Evolutionary conservation across 1,284 basidiomycete species (phyloP), one percentile per base, ranked within the genome.

Genomic region (Ceratobasidium sp.): DNA sequence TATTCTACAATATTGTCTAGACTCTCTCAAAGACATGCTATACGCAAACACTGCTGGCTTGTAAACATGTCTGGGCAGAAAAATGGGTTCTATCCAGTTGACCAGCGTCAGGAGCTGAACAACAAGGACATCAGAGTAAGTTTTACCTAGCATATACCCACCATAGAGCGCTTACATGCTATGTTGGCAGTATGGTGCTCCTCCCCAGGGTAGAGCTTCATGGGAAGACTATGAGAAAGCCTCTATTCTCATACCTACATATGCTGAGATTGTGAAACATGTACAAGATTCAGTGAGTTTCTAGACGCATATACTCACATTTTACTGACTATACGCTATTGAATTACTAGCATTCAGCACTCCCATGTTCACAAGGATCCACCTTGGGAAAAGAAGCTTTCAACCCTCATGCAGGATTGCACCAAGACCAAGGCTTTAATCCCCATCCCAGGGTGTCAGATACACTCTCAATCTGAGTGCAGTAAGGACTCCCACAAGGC

Each of bases 341-440:
- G 46, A 20, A n/a, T 67, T 15, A 46, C 64, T 23, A 20, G 40
- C 7, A 67, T 67, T 23, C 20, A 28, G 12, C 64, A 26, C 15
- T 67, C 64, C 1, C 42, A 12, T n/a, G 46, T 67, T 46, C 64
- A 67, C 20, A 67, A 67, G 40, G 23, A 67, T 23, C 40, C 64
- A 1, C 15, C 15, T 6, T 49, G 64, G 42, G 44, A 67, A 42
- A 46, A 23, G 42, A 42, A 67, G 5, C 5, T 67, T 46, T 9
- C 20, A n/a, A n/a, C 12, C 15, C 64, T 67, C 3, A 3, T 67
- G 2, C 3, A 44, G 7, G 64, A 44, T 10, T 42, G 46, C 13
- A 23, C 39, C 2, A 44, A n/a, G 7, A 33, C 60, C 5, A 10
- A 61, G 60, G 2, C 5, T 20, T 28, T 61, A 33, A 9, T 33